Percentiles rank a stretch among this genome's conserved stretches.
Conservation (phyloP, 768 basidiomycete genomes). For the Lactifluus volemus region DNA sequence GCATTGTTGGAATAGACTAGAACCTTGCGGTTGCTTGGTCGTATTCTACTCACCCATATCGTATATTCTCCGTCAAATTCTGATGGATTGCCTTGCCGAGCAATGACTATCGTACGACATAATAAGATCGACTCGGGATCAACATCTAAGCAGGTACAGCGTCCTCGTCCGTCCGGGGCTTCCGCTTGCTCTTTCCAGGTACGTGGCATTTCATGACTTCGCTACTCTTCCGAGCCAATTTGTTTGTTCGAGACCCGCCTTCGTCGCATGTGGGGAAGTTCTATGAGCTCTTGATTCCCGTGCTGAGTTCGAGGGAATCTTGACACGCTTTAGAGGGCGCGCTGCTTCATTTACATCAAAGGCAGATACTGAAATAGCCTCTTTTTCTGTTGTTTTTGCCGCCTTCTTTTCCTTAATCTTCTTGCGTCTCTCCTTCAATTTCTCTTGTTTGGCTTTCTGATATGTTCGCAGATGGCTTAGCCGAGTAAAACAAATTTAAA, state of each 20-base stretch:
- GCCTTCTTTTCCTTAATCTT: slow-evolving; percentile 37
- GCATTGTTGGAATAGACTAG: too few species aligned
- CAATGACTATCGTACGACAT: background rate
- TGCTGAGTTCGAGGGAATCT: background rate
- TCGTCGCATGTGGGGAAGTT: background rate
- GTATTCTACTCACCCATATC: too few species aligned
- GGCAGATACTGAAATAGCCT: background rate
- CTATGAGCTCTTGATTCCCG: background rate
- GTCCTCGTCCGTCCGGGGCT: background rate
- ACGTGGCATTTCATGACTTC: background rate
- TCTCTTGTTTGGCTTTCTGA: slow-evolving; percentile 40
- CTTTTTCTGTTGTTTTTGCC: background rate
- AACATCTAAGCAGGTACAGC: background rate
- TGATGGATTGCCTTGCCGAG: too few species aligned
- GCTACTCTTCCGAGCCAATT: background rate
- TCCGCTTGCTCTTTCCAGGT: background rate
- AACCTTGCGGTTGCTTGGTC: too few species aligned
- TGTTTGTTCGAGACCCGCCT: background rate
- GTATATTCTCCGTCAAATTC: too few species aligned
- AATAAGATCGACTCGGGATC: background rate
- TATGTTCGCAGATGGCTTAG: background rate
- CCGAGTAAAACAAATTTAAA: background rate
- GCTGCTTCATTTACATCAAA: background rate
- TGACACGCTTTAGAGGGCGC: background rate
- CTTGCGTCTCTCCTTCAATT: slow-evolving; percentile 39